Percentiles rank a stretch among this genome's conserved stretches.
Conservation (phyloP, 495 filamentous ascomycete genomes). For the Aspergillus baeticus region DNA sequence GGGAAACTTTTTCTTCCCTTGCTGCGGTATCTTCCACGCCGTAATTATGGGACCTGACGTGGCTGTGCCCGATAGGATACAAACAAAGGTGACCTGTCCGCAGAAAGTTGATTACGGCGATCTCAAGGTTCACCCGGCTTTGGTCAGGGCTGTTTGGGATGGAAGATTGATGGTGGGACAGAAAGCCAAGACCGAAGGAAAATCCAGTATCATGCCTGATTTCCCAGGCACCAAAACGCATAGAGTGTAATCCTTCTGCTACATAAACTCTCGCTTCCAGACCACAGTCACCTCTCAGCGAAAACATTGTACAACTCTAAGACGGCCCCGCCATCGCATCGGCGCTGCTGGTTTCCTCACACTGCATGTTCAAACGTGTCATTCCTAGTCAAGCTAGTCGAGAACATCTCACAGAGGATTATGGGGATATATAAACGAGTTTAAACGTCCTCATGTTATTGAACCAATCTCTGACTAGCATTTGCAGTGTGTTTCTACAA, state of each 20-base stretch:
- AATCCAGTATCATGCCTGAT: slow-evolving; percentile 1
- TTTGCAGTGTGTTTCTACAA: too few relatives aligned
- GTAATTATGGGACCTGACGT: slow-evolving; percentile 8
- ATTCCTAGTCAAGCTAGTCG: background rate
- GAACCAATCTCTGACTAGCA: too few relatives aligned
- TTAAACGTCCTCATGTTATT: too few relatives aligned
- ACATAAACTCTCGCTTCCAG: too few relatives aligned
- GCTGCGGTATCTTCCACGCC: background rate
- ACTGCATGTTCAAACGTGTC: background rate
- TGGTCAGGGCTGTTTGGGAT: background rate
- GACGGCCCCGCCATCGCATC: too few relatives aligned
- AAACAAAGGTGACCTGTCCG: background rate
- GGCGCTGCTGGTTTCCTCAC: too few relatives aligned
- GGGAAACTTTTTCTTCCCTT: slow-evolving; percentile 5
- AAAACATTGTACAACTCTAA: too few relatives aligned
- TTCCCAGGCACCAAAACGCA: background rate
- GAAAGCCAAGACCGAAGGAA: slow-evolving; percentile 4
- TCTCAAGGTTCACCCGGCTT: background rate
- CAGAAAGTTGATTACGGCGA: background rate
- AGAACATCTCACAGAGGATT: too few relatives aligned
- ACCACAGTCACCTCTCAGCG: too few relatives aligned
- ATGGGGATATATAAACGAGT: too few relatives aligned
- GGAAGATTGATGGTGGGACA: background rate
- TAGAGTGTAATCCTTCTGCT: too few relatives aligned
- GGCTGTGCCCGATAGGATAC: slow-evolving; percentile 13